A percentile compares a stretch with the other conserved stretches of the same genome.
Conservation (phyloP, 768 basidiomycete genomes). For the Termitomyces titanicus region DNA sequence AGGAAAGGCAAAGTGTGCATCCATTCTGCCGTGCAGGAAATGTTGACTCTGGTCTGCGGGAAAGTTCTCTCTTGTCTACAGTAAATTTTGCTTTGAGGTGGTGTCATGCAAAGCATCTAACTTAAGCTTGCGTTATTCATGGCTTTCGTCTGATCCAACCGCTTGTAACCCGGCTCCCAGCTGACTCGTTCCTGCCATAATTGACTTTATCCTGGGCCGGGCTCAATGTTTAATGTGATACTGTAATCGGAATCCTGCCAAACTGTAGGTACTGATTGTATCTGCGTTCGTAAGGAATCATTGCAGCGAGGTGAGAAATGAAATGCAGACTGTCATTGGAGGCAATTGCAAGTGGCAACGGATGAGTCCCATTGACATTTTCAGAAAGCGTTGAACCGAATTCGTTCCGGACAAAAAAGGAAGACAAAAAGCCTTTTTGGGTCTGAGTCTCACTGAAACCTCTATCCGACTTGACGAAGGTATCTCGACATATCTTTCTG, state of each 20-base stretch:
- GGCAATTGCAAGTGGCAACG: background rate
- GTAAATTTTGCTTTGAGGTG: background rate
- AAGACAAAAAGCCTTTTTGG: conserved; percentile 8
- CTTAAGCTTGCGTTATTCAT: background rate
- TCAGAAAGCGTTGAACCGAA: too few relatives aligned
- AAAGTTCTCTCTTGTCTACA: too few relatives aligned
- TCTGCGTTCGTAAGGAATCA: background rate
- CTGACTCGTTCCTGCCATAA: background rate
- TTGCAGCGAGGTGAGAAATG: background rate
- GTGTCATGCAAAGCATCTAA: background rate
- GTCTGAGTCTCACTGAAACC: conserved; percentile 1
- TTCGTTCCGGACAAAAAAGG: conserved; percentile 5
- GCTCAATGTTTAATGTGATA: background rate
- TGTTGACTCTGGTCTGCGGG: background rate
- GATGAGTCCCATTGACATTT: background rate
- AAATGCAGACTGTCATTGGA: background rate
- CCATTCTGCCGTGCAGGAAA: background rate
- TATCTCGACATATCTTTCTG: background rate
- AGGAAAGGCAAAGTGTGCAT: background rate
- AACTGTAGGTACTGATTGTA: too few relatives aligned
- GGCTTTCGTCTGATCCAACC: too few relatives aligned
- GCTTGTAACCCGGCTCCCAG: background rate
- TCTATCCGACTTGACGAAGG: background rate
- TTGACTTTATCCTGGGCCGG: background rate
- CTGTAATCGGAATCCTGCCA: too few relatives aligned